Conservation (phyloP, 768 basidiomycete species). For the Piloderma croceum region DNA sequence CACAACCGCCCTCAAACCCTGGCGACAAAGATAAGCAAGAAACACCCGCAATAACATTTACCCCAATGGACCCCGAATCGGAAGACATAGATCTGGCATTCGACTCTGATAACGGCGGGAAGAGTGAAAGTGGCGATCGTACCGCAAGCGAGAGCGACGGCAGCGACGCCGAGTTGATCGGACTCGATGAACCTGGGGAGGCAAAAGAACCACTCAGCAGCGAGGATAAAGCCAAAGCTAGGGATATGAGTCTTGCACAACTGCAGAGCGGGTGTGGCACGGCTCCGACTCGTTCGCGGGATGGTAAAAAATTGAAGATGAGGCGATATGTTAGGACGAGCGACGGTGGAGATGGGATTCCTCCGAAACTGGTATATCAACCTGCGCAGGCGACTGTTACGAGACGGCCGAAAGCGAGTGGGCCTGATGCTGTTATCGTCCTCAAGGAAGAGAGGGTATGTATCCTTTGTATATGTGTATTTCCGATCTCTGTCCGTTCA, state of each 20-base stretch:
- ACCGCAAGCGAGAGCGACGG: slow-evolving; percentile 32
- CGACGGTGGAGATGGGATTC: neutral
- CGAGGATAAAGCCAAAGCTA: slow-evolving; percentile 33
- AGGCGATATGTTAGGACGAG: neutral
- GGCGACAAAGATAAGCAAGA: slow-evolving; percentile 40
- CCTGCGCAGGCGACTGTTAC: slow-evolving; percentile 36
- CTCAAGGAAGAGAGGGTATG: slow-evolving; percentile 83
- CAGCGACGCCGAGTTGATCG: slow-evolving; percentile 20
- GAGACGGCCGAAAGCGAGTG: slow-evolving; percentile 37
- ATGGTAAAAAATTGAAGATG: slow-evolving; percentile 19
- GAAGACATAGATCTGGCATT: slow-evolving; percentile 42
- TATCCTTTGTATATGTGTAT: slow-evolving; percentile 6
- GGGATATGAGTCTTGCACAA: slow-evolving; percentile 54
- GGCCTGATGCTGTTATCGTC: slow-evolving; percentile 79
- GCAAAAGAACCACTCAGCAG: too few species aligned
- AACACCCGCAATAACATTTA: slow-evolving; percentile 52
- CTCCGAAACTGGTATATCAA: slow-evolving; percentile 16
- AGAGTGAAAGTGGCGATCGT: slow-evolving; percentile 24
- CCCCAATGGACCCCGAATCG: slow-evolving; percentile 47
- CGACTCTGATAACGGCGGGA: slow-evolving; percentile 31
- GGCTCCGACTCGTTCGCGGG: slow-evolving; percentile 3
- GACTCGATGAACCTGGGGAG: slow-evolving; percentile 9
- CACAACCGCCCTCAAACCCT: slow-evolving; percentile 61
- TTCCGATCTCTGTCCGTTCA: neutral
- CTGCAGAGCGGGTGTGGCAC: slow-evolving; percentile 37